Percentiles rank a stretch among this genome's conserved stretches.
Conservation (phyloP, 2,329 filamentous ascomycete genomes). For the Xylaria digitata region DNA sequence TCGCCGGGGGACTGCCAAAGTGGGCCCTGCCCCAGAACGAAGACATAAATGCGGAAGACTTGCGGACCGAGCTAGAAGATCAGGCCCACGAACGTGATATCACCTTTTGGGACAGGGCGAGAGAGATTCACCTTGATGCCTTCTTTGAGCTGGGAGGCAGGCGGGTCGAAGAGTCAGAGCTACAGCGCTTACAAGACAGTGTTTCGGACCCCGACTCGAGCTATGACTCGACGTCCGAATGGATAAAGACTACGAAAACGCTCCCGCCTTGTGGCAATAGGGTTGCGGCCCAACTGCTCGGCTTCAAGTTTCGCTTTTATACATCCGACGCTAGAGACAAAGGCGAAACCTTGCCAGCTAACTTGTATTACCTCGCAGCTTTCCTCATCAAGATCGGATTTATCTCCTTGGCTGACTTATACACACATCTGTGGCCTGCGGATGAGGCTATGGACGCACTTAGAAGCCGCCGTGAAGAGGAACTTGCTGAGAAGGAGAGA, state of each 20-base stretch:
- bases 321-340: slow-evolving; percentile 80
- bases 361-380: slow-evolving; percentile 90
- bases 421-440: slow-evolving; percentile 87
- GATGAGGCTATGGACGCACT: slow-evolving; percentile 86
- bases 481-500: slow-evolving; percentile 81
- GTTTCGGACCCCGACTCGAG: slow-evolving; percentile 60
- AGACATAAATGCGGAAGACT: slow-evolving; percentile 70
- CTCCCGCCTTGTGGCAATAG: slow-evolving; percentile 87
- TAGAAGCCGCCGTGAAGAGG: slow-evolving; percentile 75
- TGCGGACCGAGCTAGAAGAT: slow-evolving; percentile 68
- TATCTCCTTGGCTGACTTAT: slow-evolving; percentile 89
- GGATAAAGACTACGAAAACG: slow-evolving; percentile 84
- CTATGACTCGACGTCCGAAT: slow-evolving; percentile 61
- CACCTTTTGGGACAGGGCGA: slow-evolving; percentile 84
- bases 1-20: slow-evolving; percentile 76
- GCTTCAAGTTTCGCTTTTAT: slow-evolving; percentile 97
- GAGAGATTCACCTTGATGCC: slow-evolving; percentile 79
- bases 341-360: slow-evolving; percentile 84
- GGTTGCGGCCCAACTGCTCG: slow-evolving; percentile 91
- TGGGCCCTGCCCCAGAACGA: slow-evolving; percentile 80
- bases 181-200: slow-evolving; percentile 58
- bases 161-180: slow-evolving; percentile 69
- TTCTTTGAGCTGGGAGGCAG: slow-evolving; percentile 90
- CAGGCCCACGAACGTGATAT: slow-evolving; percentile 74
- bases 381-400: slow-evolving; percentile 97